Evolutionary conservation across 1,284 basidiomycete genomes (phyloP).

Genomic region (Ustilago loliicola): DNA sequence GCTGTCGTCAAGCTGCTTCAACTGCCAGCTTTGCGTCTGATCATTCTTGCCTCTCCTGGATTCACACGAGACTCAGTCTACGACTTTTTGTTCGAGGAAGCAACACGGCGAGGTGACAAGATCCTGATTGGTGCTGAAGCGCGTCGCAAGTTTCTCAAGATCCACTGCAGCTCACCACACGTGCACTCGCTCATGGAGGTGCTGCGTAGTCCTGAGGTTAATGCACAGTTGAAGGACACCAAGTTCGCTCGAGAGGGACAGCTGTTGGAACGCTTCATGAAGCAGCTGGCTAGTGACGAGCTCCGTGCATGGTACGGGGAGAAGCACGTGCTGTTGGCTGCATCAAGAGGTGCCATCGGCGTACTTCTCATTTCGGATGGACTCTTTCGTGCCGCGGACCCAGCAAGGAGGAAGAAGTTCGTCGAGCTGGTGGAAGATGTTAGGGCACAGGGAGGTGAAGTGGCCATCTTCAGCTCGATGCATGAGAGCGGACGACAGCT

Average conservation of each 20-base stretch:
- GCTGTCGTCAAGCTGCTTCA: constrained; percentile 91
- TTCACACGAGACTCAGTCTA: constrained; percentile 92
- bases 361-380: constrained; percentile 95
- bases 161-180: constrained; percentile 92
- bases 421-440: constrained; percentile 91
- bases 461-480: constrained; percentile 97
- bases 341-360: constrained; percentile 92
- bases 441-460: constrained; percentile 88
- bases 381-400: constrained; percentile 78
- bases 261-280: constrained; percentile 72
- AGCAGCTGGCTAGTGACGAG: constrained; percentile 94
- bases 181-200: constrained; percentile 96
- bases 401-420: constrained; percentile 75
- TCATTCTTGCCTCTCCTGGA: constrained; percentile 96
- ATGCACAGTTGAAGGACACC: constrained; percentile 87
- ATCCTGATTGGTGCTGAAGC: constrained; percentile 77
- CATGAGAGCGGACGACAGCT: constrained; percentile 91
- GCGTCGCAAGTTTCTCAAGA: constrained; percentile 87
- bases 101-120: constrained; percentile 83
- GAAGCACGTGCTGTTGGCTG: constrained; percentile 89
- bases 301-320: constrained; percentile 99
- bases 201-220: constrained; percentile 82
- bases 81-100: constrained; percentile 75
- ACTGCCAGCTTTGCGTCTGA: constrained; percentile 83
- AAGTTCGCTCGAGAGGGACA: constrained; percentile 96